Base-by-base conservation (phyloP, 352 stramenopile genomes). In the Phytophthora syringae region DNA sequence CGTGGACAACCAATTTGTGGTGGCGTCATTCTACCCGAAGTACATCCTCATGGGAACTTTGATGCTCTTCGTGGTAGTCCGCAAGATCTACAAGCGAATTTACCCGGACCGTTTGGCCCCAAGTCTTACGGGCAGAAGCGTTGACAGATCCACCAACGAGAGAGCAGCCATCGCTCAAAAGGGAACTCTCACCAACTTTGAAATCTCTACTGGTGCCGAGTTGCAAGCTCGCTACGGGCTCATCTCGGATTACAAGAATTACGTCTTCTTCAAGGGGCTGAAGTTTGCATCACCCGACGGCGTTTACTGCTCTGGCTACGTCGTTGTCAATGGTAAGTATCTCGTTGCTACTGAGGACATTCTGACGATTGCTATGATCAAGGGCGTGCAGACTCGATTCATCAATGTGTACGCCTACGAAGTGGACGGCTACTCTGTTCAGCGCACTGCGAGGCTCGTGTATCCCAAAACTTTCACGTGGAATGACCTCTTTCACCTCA, bases 201-300 rank as follows among this genome's bases (percentile, higher is more conserved):
- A 79, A 36, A 36, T 79, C 42, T 74, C 71, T 7, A 79, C 71
- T 1, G 71, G 71, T 16, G 71, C 71, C 12, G 67, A 76, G 25
- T 30, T 79, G 24, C 63, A 71, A 30, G 59, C 69, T 43, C 63
- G 70, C 32, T 69, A 75, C 20, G 77, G 77, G 7, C 45, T 86
- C 7, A 67, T 86, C 28, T 86, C 62, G 0, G 63, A 78, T 18
- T 86, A 78, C 50, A 72, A 78, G 45, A 80, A 82, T 45, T 80
- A 76, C 53, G 60, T 76, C 0, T 77, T 76, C 50, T 79, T 81
- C 39, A 79, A 82, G 34, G 76, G 77, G 5, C 52, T 82, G 7
- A 80, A 82, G 60, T 82, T 77, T 52, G 74, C 74, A 11, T 77
- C 67, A 1, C 61, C 71, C 1, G 74, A 80, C n/a, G 76, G 73